Evolutionary conservation across 2,329 filamentous ascomycete genomes (phyloP).

Genomic region (Trichoderma sp.): DNA sequence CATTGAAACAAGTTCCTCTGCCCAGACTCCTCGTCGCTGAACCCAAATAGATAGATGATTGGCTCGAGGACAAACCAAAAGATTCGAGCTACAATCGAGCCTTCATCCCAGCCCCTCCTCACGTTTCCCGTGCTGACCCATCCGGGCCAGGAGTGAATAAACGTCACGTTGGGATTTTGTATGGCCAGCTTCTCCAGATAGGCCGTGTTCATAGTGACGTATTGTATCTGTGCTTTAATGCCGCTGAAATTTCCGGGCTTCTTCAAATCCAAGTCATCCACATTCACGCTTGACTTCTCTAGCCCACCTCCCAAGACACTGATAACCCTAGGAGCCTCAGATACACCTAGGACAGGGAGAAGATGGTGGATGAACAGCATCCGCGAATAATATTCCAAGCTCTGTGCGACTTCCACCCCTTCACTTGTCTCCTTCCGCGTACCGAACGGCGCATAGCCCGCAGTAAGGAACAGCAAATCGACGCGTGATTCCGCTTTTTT

Average conservation of each 20-base stretch:
- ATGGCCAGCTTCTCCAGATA: background rate
- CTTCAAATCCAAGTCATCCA: background rate
- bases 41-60: background rate
- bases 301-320: background rate
- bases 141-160: background rate
- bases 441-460: background rate
- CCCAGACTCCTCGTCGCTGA: background rate
- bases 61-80: background rate
- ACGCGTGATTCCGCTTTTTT: background rate
- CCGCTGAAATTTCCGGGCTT: background rate
- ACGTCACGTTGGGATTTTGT: background rate
- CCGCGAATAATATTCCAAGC: background rate
- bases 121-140: background rate
- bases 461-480: background rate
- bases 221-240: background rate
- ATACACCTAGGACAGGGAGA: background rate
- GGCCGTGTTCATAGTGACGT: background rate
- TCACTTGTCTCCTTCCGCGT: background rate
- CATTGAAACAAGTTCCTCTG: background rate
- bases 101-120: background rate
- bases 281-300: background rate
- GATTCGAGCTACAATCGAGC: background rate
- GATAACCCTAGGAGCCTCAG: background rate
- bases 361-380: background rate
- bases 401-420: background rate